These are phyloP conservation scores for Angophora floribunda DNA, from an alignment of 345 rosid species.

Conservation along the genomic window DNA sequence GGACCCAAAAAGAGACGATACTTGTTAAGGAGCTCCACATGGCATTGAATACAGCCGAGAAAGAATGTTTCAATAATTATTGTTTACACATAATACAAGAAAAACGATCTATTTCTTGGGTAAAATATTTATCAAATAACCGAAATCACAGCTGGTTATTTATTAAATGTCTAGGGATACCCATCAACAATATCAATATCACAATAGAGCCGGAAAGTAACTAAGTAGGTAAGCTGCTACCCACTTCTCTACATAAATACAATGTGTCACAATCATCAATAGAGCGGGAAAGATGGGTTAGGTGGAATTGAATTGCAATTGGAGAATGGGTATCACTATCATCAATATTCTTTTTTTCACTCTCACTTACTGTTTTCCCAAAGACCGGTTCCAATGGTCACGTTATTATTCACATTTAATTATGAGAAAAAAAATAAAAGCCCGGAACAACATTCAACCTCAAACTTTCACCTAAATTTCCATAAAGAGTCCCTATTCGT, in stretches of 20 bases:
- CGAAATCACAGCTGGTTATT: no score
- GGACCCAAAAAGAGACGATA: not conserved
- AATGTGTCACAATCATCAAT: no score
- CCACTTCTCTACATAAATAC: not conserved
- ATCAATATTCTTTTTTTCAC: not conserved
- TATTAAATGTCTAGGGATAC: not conserved
- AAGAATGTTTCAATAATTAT: not conserved
- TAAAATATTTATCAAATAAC: not conserved
- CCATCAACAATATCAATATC: not conserved
- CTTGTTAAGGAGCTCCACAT: not conserved
- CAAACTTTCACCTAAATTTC: not conserved
- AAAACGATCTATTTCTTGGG: not conserved
- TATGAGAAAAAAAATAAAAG: no score
- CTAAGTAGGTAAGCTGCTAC: not conserved
- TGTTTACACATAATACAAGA: not conserved
- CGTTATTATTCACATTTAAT: not conserved
- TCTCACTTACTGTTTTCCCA: not conserved
- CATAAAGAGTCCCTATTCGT: not conserved
- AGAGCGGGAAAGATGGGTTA: no score
- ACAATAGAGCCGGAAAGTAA: not conserved
- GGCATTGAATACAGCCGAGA: no score
- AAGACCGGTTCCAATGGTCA: not conserved
- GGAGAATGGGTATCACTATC: not conserved
- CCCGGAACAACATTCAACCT: not conserved
- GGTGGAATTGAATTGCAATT: not conserved